Base-by-base conservation (phyloP, 129 eudicot species). In the Escallonia herrerae region DNA sequence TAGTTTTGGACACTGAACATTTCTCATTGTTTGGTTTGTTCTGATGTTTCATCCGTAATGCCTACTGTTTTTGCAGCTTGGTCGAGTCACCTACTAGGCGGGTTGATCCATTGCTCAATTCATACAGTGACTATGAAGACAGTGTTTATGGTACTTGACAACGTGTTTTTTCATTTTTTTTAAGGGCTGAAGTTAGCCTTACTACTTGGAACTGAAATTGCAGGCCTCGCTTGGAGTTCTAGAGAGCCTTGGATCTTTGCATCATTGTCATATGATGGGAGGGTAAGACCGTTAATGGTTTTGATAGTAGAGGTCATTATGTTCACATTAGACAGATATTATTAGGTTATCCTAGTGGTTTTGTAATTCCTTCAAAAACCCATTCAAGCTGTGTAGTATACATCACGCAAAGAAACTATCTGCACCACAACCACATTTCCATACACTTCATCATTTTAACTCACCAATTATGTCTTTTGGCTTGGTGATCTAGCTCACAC, bases 121-220 rank as follows among this genome's bases (percentile, higher is more conserved):
- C 97, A 3, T 94, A 81, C 86, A 94, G 76, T 67, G 99, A 94
- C 75, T 94, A 94, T 71, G 99, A 94, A 69, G 99, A 94, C 84
- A 86, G 97, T 76, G 94, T 94, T 55, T 94, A 94, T 74, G 99
- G 99, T 94, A 76, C 71, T 65, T 69, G 63, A 56, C 60, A 43
- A 48, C 44, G 8, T 60, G 41, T 40, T 64, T 14, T 77, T 67
- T 49, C 62, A 42, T 40, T 49, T 47, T 60, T 62, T 57, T 68
- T 44, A 13, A 75, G 54, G 13, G 12, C 22, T 52, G 44, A 58
- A 58, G 43, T 63, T 56, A 33, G 61, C 67, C 70, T 72, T 50
- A 43, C 46, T 60, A 51, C 15, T 43, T 41, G 51, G 48, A 22
- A 15, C 43, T 83, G 41, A 57, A 69, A 66, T 73, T 60, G 59